phyloP scores from a whole-genome alignment of 1,284 basidiomycete species.

The Gastroboletus turbinatus region DNA sequence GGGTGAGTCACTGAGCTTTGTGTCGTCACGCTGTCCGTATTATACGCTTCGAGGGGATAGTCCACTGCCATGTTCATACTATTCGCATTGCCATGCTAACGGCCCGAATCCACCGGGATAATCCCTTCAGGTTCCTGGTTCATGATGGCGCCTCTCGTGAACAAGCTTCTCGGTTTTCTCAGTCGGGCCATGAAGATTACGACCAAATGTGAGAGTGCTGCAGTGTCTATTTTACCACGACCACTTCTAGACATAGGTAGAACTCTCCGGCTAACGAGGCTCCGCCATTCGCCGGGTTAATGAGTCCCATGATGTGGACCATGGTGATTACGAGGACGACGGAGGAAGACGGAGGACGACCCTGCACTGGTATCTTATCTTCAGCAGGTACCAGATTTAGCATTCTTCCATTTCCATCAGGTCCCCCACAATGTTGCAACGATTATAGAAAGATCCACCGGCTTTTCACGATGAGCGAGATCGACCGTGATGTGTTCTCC shows the following conservation, averaged over 20 bases:
- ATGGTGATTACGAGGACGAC: background rate
- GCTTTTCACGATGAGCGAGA: background rate
- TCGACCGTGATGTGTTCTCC: background rate
- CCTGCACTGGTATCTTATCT: background rate
- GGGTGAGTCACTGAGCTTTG: slow-evolving; percentile 1
- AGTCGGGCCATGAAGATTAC: background rate
- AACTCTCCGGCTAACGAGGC: background rate
- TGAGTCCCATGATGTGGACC: background rate
- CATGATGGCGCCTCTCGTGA: background rate
- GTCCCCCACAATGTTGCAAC: background rate
- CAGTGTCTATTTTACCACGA: background rate
- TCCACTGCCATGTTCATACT: background rate
- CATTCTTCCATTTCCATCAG: background rate
- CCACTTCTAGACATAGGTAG: background rate
- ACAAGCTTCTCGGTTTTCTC: background rate
- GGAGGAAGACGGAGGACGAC: too few relatives aligned
- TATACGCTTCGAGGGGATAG: slow-evolving; percentile 12
- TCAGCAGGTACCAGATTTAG: slow-evolving; percentile 3
- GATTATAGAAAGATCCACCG: background rate
- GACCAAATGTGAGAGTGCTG: background rate
- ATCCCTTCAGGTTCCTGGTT: background rate
- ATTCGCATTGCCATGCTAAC: background rate
- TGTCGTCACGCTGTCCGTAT: background rate
- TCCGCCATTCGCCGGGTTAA: background rate
- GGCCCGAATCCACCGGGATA: background rate